Evolutionary conservation across 108 stramenopile genomes (phyloP).

Genomic region (Poteriospumella lacustris): DNA sequence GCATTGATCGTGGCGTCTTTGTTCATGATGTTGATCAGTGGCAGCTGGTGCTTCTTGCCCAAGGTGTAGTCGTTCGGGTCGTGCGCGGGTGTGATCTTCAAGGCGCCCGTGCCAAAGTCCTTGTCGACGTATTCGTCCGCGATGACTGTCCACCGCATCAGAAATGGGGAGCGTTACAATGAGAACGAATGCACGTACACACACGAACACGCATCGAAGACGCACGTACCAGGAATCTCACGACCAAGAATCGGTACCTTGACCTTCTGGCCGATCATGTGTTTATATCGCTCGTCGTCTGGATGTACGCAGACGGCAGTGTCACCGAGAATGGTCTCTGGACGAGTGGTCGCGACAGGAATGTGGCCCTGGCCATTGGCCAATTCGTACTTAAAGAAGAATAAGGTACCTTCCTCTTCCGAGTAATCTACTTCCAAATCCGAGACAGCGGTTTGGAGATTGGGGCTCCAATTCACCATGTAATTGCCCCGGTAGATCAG

Average conservation of each 20-base stretch:
- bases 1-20: constrained; percentile 79
- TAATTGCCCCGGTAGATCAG: constrained; percentile 80
- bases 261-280: constrained; percentile 76
- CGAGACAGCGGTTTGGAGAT: constrained; percentile 90
- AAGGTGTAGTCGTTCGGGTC: constrained; percentile 91
- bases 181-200: not conserved
- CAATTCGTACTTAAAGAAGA: constrained; percentile 88
- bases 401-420: constrained; percentile 84
- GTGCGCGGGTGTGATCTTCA: constrained; percentile 94
- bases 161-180: not conserved
- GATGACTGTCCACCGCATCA: constrained; percentile 67
- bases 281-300: constrained; percentile 80
- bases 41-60: constrained; percentile 80
- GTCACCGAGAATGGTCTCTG: constrained; percentile 91
- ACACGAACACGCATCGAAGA: not conserved
- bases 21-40: constrained; percentile 91
- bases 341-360: constrained; percentile 84
- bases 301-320: constrained; percentile 90
- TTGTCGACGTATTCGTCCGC: constrained; percentile 92
- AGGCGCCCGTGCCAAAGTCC: constrained; percentile 90
- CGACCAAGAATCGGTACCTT: constrained; percentile 77
- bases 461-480: constrained; percentile 98
- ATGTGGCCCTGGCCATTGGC: constrained; percentile 67
- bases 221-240: constrained; percentile 10
- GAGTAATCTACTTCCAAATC: constrained; percentile 91